Evolutionary conservation across 2,329 filamentous ascomycete species (phyloP).

Genomic region (Clarireedia paspali): DNA sequence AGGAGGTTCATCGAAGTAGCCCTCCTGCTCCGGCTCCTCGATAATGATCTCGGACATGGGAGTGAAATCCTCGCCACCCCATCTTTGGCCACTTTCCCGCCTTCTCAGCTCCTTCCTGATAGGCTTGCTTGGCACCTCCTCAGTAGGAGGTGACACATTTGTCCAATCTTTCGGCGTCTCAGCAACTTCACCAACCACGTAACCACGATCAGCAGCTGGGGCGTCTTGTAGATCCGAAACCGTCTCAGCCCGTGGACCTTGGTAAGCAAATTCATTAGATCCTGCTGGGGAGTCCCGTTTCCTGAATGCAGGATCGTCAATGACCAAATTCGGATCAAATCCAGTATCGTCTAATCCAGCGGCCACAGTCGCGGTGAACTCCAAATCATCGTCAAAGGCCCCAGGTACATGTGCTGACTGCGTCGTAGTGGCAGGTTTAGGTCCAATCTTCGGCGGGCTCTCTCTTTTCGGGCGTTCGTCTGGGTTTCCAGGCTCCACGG

Average conservation of each 20-base stretch:
- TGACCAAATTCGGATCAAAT: constrained; percentile 64
- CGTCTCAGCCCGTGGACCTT: constrained; percentile 42
- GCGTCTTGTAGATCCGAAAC: constrained; percentile 34
- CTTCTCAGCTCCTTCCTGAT: constrained; percentile 37
- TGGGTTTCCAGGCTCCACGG: constrained; percentile 20
- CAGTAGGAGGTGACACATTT: constrained; percentile 28
- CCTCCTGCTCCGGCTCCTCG: constrained; percentile 24
- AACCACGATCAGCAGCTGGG: constrained; percentile 29
- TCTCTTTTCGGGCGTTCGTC: constrained; percentile 15
- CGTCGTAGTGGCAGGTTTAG: constrained; percentile 38
- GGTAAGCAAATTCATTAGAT: constrained; percentile 42
- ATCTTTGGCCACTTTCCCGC: constrained; percentile 34
- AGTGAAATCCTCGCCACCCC: constrained; percentile 15
- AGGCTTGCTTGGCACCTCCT: constrained; percentile 25
- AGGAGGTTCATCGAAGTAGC: constrained; percentile 21
- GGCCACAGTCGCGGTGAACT: constrained; percentile 62
- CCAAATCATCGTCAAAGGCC: constrained; percentile 57
- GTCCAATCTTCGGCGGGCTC: constrained; percentile 45
- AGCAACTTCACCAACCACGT: constrained; percentile 40
- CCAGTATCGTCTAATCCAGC: constrained; percentile 62
- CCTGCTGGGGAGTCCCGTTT: constrained; percentile 56
- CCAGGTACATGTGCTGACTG: constrained; percentile 50
- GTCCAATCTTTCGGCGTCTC: constrained; percentile 35
- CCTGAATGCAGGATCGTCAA: constrained; percentile 56
- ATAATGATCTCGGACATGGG: constrained; percentile 15